Base-by-base conservation (phyloP, 768 basidiomycete species). In the Terana coerulea region DNA sequence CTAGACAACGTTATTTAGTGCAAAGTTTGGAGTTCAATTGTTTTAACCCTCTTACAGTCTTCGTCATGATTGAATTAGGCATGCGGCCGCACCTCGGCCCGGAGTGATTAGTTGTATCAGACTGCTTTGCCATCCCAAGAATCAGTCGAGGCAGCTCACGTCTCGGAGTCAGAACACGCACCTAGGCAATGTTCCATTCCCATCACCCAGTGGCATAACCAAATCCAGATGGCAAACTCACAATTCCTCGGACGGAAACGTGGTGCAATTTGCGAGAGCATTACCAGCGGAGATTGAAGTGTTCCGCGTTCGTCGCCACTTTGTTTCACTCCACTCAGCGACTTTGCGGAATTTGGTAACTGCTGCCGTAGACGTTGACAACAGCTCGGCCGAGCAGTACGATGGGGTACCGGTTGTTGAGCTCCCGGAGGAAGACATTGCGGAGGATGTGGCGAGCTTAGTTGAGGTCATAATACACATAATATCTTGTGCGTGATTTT, bases 281-380 rank as follows among this genome's bases (percentile, higher is more conserved):
- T 25, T 12, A 15, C 37, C 9, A 2, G 24, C 10, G 19, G 3
- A 3, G 10, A 42, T 4, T 12, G 3, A 31, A 4, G 15, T 50
- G 14, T 56, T 51, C 36, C 56, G 56, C 31, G 56, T 57, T 30
- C 47, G 54, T 25, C 28, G 22, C 26, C 30, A 44, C 21, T 28
- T 57, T 12, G 34, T 57, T 19, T 9, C 47, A 10, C 45, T 45
- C 15, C 40, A 57, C 35, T 54, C 56, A 0, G 11, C 24, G 5
- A 35, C 44, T n/a, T 51, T 57, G n/a, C 7, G 19, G 7, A 41
- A 46, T 17, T 36, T 54, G 37, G 22, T 57, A 15, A 28, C 29
- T 1, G 19, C 19, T 8, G 17, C 34, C 28, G 47, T 7, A 5
- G 19, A 11, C 4, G 14, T 10, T 11, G 37, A 22, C 34, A 33